Base-by-base conservation (phyloP, 805 yeast genomes). In the Candida taoyuanica region DNA sequence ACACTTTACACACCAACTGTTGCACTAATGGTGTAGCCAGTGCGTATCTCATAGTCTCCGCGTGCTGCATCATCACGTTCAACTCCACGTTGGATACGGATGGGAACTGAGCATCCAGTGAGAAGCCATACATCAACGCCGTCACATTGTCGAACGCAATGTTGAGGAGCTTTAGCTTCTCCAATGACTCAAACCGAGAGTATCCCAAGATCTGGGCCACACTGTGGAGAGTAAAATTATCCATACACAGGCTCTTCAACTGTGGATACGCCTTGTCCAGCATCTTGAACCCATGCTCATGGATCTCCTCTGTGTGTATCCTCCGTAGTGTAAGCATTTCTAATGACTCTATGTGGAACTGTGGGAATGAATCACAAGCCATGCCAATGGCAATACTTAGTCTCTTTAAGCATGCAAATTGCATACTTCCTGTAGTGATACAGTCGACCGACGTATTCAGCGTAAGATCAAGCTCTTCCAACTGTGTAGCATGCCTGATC, bases 351-450 rank as follows among this genome's bases (percentile, higher is more conserved):
- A 39, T 27, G 15, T 33, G 5, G 24, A 43, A 43, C 17, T 29
- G 19, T 4, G 43, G 47, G 12, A 42, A 24, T 9, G 26, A 18
- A 17, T 33, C 31, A 28, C 40, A 24, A 24, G 24, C 41, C 27
- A 4, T 24, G 18, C 30, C 40, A 7, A 33, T 25, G 12, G n/a
- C 5, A 13, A 38, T 13, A 8, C 30, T 31, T 14, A 42, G 33
- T 13, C 19, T 35, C 29, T 24, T 33, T 27, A 42, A 26, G 3
- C n/a, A 8, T 12, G 40, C 38, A 33, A 42, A 38, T 11, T 13
- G 5, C n/a, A 38, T 4, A 3, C 14, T 31, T 19, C 14, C 14
- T 12, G 38, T 32, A 12, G 9, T n/a, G 2, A 17, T 8, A n/a
- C 29, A 16, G 8, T 23, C 16, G 2, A 34, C 23, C 5, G 23